Evolutionary conservation across 2,329 filamentous ascomycete species (phyloP).

Genomic region (Alternaria sp.): DNA sequence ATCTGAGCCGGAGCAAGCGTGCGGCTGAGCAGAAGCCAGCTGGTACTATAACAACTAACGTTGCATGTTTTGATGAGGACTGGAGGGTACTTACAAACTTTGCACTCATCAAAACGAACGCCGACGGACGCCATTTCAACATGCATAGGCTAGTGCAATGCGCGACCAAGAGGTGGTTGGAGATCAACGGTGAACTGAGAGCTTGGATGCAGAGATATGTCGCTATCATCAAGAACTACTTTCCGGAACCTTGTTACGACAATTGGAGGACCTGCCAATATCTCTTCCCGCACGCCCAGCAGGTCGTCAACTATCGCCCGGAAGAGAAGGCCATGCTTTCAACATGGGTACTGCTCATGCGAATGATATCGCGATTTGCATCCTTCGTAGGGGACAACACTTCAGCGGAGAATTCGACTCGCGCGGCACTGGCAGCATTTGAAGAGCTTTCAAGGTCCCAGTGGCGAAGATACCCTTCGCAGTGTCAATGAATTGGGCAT

Average conservation of each 20-base stretch:
- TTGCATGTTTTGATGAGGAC: slow-evolving; percentile 27
- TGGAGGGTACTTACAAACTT: slow-evolving; percentile 21
- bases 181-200: slow-evolving; percentile 7
- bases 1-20: neutral
- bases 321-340: neutral
- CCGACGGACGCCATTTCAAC: neutral
- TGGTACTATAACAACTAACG: neutral
- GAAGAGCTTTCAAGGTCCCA: neutral
- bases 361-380: neutral
- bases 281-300: slow-evolving; percentile 1
- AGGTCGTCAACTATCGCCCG: neutral
- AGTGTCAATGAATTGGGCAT: neutral
- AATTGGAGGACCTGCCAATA: slow-evolving; percentile 1
- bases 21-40: neutral
- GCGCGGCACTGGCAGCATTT: neutral
- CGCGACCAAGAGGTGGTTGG: neutral
- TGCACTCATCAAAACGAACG: slow-evolving; percentile 20
- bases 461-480: neutral
- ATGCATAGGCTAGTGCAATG: slow-evolving; percentile 3
- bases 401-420: neutral
- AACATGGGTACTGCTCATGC: neutral
- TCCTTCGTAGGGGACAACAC: neutral
- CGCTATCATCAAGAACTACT: neutral
- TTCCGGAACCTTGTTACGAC: slow-evolving; percentile 16
- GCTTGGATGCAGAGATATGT: slow-evolving; percentile 40